These are phyloP conservation scores for Zancudomyces culisetae DNA, from an alignment of 371 early-diverging fungal species.

Conservation along the genomic window DNA sequence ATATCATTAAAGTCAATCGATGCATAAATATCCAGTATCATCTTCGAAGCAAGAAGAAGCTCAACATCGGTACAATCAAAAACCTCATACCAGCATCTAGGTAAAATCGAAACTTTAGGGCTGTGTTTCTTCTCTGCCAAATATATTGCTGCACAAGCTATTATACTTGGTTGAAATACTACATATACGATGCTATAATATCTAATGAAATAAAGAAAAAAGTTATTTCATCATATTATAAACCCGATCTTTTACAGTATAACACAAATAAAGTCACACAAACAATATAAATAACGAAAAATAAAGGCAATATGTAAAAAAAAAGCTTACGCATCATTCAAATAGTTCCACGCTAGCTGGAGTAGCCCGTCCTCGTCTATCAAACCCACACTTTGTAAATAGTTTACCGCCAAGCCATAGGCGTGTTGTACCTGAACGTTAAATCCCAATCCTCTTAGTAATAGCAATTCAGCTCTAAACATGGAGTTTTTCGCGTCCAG, in stretches of 20 bases:
- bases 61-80: too few relatives aligned
- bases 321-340: constrained; percentile 66
- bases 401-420: constrained; percentile 83
- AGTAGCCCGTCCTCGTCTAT: constrained; percentile 48
- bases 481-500: constrained; percentile 57
- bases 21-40: too few relatives aligned
- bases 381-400: constrained; percentile 60
- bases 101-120: too few relatives aligned
- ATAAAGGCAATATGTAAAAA: background rate
- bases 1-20: too few relatives aligned
- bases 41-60: too few relatives aligned
- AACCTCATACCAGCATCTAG: too few relatives aligned
- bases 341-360: constrained; percentile 71
- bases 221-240: background rate
- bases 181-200: too few relatives aligned
- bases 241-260: background rate
- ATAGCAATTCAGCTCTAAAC: constrained; percentile 64
- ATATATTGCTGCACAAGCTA: too few relatives aligned
- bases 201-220: background rate
- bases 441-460: constrained; percentile 71
- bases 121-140: too few relatives aligned
- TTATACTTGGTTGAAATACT: too few relatives aligned
- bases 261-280: background rate
- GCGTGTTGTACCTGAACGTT: constrained; percentile 90
- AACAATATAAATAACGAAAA: background rate